Evolutionary conservation across 2,329 filamentous ascomycete species (phyloP).

Genomic region (Didymella pinodella): DNA sequence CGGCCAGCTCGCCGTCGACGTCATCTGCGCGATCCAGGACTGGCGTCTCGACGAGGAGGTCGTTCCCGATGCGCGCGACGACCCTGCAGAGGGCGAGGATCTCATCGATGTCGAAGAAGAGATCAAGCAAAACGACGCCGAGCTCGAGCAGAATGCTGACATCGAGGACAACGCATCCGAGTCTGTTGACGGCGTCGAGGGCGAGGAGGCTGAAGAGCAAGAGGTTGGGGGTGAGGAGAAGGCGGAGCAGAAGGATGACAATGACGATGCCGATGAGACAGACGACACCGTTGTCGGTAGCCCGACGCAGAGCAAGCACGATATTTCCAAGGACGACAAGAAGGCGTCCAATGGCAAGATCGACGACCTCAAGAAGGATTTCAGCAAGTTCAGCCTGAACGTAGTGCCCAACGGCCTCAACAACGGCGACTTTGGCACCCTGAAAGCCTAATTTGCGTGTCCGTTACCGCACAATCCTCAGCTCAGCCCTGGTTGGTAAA

Average conservation of each 20-base stretch:
- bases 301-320: conserved; percentile 24
- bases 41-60: conserved; percentile 60
- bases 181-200: conserved; percentile 17
- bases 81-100: conserved; percentile 51
- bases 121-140: conserved; percentile 47
- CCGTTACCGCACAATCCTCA: too few relatives aligned
- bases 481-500: conserved; percentile 8
- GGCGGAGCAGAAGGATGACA: conserved; percentile 7
- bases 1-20: conserved; percentile 63
- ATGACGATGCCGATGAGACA: conserved; percentile 18
- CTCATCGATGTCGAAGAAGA: conserved; percentile 47
- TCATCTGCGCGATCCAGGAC: conserved; percentile 62
- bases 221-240: conserved; percentile 30
- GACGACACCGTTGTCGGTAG: conserved; percentile 24
- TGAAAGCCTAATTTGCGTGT: conserved; percentile 10
- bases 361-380: conserved; percentile 19
- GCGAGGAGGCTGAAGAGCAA: conserved; percentile 16
- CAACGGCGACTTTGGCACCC: conserved; percentile 18
- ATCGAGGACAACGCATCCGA: conserved; percentile 32
- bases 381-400: conserved; percentile 23
- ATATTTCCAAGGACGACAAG: conserved; percentile 19
- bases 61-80: conserved; percentile 60
- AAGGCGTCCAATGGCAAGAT: conserved; percentile 12
- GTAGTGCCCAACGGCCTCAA: conserved; percentile 15
- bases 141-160: conserved; percentile 38